These are phyloP conservation scores for Fusarium subglutinans DNA, from an alignment of 2,329 filamentous ascomycete genomes.

Conservation along the genomic window DNA sequence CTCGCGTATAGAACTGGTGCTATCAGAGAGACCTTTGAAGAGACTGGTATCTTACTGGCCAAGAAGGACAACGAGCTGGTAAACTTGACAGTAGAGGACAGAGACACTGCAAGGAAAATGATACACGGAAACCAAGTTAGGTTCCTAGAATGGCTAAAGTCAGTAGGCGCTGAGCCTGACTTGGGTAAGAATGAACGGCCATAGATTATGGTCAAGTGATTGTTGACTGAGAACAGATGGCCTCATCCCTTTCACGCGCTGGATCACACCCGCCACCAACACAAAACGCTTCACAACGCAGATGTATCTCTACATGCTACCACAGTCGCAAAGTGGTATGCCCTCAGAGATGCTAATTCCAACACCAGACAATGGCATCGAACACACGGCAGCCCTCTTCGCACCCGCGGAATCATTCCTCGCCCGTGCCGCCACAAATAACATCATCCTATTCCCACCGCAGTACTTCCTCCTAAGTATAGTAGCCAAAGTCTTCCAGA, in stretches of 20 bases:
- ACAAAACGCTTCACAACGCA: slow-evolving; percentile 89
- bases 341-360: slow-evolving; percentile 67
- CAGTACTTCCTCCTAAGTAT: slow-evolving; percentile 79
- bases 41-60: slow-evolving; percentile 88
- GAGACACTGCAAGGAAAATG: slow-evolving; percentile 71
- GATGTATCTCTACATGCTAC: slow-evolving; percentile 95
- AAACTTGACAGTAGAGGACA: slow-evolving; percentile 65
- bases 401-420: slow-evolving; percentile 77
- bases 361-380: slow-evolving; percentile 73
- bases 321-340: slow-evolving; percentile 50
- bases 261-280: slow-evolving; percentile 82
- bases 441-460: slow-evolving; percentile 89
- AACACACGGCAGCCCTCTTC: slow-evolving; percentile 80
- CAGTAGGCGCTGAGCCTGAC: slow-evolving; percentile 70
- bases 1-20: slow-evolving; percentile 82
- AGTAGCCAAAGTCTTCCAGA: slow-evolving; percentile 62
- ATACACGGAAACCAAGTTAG: slow-evolving; percentile 73
- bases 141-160: slow-evolving; percentile 72
- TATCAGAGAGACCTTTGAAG: slow-evolving; percentile 92
- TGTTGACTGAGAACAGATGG: slow-evolving; percentile 55
- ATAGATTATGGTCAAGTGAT: neutral
- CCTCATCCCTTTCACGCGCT: slow-evolving; percentile 86
- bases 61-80: slow-evolving; percentile 64
- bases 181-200: slow-evolving; percentile 58
- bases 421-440: slow-evolving; percentile 65